Evolutionary conservation across 2,329 filamentous ascomycete species (phyloP).

Genomic region (Aureobasidium sp.): DNA sequence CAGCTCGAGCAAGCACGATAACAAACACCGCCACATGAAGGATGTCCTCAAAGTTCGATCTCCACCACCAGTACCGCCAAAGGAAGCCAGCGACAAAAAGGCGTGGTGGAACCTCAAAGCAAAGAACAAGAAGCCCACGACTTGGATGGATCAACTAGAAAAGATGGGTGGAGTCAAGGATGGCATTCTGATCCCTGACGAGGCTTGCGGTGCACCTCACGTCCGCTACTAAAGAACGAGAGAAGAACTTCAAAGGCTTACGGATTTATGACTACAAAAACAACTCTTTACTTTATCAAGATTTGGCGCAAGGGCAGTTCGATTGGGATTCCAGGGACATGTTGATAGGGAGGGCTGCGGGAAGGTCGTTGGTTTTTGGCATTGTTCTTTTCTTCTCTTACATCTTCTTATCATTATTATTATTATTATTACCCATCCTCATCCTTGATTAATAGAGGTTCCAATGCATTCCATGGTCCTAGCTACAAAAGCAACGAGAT

Average conservation of each 20-base stretch:
- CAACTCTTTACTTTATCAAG: not conserved
- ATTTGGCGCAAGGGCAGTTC: not conserved
- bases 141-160: slow-evolving; percentile 35
- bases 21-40: slow-evolving; percentile 17
- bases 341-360: too few species aligned
- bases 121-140: slow-evolving; percentile 29
- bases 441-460: too few species aligned
- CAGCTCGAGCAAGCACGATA: not conserved
- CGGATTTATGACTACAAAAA: not conserved
- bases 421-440: too few species aligned
- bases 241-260: not conserved
- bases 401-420: too few species aligned
- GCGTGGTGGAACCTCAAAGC: slow-evolving; percentile 25
- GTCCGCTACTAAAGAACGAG: slow-evolving; percentile 15
- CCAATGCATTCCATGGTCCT: too few species aligned
- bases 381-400: too few species aligned
- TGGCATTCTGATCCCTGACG: slow-evolving; percentile 32
- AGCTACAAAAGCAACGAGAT: too few species aligned
- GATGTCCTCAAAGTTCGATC: slow-evolving; percentile 15
- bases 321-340: too few species aligned
- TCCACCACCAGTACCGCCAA: slow-evolving; percentile 13
- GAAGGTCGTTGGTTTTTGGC: too few species aligned
- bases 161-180: slow-evolving; percentile 30
- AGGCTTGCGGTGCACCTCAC: slow-evolving; percentile 23
- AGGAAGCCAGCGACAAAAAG: slow-evolving; percentile 17